A percentile compares a stretch with the other conserved stretches of the same genome.
These are phyloP conservation scores for Phallus indusiatus DNA, from an alignment of 768 basidiomycete species.

Conservation along the genomic window DNA sequence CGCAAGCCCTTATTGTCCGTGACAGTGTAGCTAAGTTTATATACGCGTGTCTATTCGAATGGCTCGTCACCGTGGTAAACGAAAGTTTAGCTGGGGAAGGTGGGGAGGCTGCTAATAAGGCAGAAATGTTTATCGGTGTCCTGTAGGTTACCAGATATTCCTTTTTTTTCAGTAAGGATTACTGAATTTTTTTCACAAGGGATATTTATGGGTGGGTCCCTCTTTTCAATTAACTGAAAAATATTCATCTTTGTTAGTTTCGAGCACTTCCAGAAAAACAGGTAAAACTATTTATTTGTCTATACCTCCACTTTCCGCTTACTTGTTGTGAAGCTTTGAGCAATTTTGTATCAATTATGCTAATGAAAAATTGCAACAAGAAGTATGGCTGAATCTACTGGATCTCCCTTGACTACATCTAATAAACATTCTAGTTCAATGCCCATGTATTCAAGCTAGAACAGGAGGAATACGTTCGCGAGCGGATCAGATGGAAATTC, in stretches of 20 bases:
- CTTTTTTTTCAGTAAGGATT: not conserved
- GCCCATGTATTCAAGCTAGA: conserved; percentile 99
- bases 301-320: conserved; percentile 53
- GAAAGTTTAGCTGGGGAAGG: conserved; percentile 94
- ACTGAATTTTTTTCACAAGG: not conserved
- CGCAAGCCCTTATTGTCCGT: conserved; percentile 87
- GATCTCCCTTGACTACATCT: not conserved
- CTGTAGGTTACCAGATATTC: conserved; percentile 25
- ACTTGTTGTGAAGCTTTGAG: conserved; percentile 37
- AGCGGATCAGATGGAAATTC: conserved; percentile 99
- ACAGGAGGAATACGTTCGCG: conserved; percentile 98
- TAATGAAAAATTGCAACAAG: conserved; percentile 96
- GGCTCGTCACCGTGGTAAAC: conserved; percentile 95
- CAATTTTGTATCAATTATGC: conserved; percentile 99
- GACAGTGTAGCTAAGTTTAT: conserved; percentile 98
- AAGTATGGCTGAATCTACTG: conserved; percentile 39
- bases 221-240: not conserved
- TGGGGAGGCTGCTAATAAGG: conserved; percentile 79
- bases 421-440: conserved; percentile 60
- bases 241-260: conserved; percentile 29
- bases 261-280: conserved; percentile 83
- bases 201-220: conserved; percentile 72
- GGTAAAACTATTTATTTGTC: conserved; percentile 29
- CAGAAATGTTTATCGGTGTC: conserved; percentile 99
- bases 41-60: conserved; percentile 97